Evolutionary conservation across 1,284 basidiomycete genomes (phyloP).

Genomic region (Laetiporus sulphureus): DNA sequence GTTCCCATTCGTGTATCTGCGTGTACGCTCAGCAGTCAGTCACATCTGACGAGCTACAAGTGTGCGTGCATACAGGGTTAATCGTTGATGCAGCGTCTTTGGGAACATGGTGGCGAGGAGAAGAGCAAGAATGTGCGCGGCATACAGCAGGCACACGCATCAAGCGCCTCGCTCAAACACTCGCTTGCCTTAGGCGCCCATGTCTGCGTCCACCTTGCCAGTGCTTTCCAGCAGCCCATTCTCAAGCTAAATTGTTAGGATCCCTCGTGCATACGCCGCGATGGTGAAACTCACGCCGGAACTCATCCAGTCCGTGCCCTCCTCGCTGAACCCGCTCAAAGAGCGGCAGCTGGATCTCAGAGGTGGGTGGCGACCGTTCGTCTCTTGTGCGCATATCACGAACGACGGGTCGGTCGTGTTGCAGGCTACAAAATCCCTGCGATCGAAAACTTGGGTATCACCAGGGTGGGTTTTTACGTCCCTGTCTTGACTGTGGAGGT

Average conservation of each 20-base stretch:
- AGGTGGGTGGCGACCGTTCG: conserved; percentile 48
- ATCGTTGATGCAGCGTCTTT: conserved; percentile 61
- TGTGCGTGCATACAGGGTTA: conserved; percentile 47
- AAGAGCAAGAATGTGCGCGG: conserved; percentile 7
- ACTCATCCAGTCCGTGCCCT: conserved; percentile 72
- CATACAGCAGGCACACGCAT: conserved; percentile 10
- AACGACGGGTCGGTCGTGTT: conserved; percentile 14
- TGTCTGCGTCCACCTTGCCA: too few species aligned
- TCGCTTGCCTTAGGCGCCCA: not conserved
- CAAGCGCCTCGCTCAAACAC: too few species aligned
- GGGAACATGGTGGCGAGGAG: conserved; percentile 44
- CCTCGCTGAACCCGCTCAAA: conserved; percentile 84
- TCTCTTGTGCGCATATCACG: conserved; percentile 22
- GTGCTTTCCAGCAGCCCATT: too few species aligned
- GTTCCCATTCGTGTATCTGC: conserved; percentile 59
- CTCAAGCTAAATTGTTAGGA: too few species aligned
- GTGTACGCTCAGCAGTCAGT: conserved; percentile 10
- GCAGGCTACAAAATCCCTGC: conserved; percentile 94
- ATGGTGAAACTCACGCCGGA: conserved; percentile 96
- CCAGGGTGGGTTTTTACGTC: conserved; percentile 64
- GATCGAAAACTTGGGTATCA: conserved; percentile 99
- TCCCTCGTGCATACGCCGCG: conserved; percentile 18
- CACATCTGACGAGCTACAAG: conserved; percentile 4
- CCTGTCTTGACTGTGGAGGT: too few species aligned
- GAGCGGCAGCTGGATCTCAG: conserved; percentile 93